Evolutionary conservation across 257 asterid genomes (phyloP), one percentile per base, ranked within the genome.

Genomic region (Solanum sitiens): DNA sequence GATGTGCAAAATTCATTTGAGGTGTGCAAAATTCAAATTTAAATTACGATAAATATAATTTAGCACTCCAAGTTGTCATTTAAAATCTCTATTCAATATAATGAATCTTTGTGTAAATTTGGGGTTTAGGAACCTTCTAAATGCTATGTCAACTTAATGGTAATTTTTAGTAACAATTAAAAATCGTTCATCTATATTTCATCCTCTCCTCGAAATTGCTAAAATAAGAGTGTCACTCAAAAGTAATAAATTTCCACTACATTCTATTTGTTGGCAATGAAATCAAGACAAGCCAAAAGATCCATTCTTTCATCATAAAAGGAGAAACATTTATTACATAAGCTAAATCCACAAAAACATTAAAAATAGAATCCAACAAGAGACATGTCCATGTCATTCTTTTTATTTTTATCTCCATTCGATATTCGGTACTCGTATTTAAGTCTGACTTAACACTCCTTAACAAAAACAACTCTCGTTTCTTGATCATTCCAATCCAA

Each of bases 1-100:
- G 39, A 1, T 0, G 7, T 1, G 39, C 0, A 37, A 37, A 37
- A 37, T 1, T n/a, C n/a, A n/a, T n/a, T n/a, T n/a, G n/a, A n/a
- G n/a, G n/a, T n/a, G n/a, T n/a, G n/a, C n/a, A n/a, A n/a, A n/a
- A n/a, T n/a, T n/a, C n/a, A n/a, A n/a, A n/a, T n/a, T n/a, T n/a
- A n/a, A n/a, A n/a, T 37, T 37, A 37, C 39, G 39, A 37, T 37
- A 37, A 37, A 37, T 37, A 37, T 1, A 37, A 37, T 6, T 37
- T 37, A 37, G 39, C 7, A 37, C 7, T 37, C 0, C 39, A 37
- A 37, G 39, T 37, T 37, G 39, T 37, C 39, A 37, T 37, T 37
- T 37, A 37, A 37, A 37, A 37, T 37, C 39, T 37, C 7, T 37
- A 6, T 37, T 37, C 39, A 6, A 37, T 37, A 37, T 15, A 59